phyloP scores from a whole-genome alignment of 2,329 filamentous ascomycete species.

The Penicillium oxalicum region DNA sequence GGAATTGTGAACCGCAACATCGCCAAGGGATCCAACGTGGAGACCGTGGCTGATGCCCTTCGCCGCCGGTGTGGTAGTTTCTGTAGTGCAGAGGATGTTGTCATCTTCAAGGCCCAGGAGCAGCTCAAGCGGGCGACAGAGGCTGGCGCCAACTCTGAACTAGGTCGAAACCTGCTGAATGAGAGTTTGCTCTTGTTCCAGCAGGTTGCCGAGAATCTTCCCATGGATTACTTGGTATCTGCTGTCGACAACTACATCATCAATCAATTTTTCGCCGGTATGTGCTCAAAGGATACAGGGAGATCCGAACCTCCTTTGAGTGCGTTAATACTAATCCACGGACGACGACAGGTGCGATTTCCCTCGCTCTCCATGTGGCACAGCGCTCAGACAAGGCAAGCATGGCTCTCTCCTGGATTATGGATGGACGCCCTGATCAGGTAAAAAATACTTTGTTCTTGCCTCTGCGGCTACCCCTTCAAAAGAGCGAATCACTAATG shows the following conservation, averaged over 20 bases:
- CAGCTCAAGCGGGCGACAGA: constrained; percentile 84
- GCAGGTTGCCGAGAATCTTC: constrained; percentile 77
- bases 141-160: constrained; percentile 66
- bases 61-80: constrained; percentile 90
- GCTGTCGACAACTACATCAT: constrained; percentile 73
- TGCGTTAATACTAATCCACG: constrained; percentile 4
- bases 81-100: constrained; percentile 93
- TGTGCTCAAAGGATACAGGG: constrained; percentile 12
- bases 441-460: constrained; percentile 27
- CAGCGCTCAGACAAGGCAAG: constrained; percentile 82
- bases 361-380: constrained; percentile 77
- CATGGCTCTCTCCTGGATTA: constrained; percentile 75
- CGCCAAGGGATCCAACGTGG: constrained; percentile 91
- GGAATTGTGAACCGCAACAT: constrained; percentile 98
- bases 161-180: constrained; percentile 71
- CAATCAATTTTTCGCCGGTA: constrained; percentile 79
- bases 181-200: constrained; percentile 86
- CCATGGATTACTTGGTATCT: constrained; percentile 69
- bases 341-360: constrained; percentile 62
- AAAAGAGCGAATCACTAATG: constrained; percentile 8
- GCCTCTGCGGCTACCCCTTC: neutral
- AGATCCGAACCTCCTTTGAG: neutral
- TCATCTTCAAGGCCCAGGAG: constrained; percentile 98
- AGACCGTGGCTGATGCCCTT: constrained; percentile 93
- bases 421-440: constrained; percentile 66